A percentile compares a stretch with the other conserved stretches of the same genome.
These are phyloP conservation scores for Candida ulmi DNA, from an alignment of 805 yeast species.

Conservation along the genomic window DNA sequence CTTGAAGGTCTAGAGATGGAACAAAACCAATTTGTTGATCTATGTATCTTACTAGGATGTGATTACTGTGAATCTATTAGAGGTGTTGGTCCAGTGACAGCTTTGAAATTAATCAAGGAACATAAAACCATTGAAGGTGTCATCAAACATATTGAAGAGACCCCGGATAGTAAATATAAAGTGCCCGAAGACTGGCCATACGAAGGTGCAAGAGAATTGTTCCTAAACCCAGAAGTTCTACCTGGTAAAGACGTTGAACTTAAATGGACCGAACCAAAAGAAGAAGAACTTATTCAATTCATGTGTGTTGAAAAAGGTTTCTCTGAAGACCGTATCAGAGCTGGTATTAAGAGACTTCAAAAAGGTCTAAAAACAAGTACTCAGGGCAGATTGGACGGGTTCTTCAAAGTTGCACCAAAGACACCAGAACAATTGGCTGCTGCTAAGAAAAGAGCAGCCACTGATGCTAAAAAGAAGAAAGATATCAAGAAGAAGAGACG, in stretches of 20 bases:
- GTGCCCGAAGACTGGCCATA: constrained; percentile 96
- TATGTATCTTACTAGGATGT: constrained; percentile 92
- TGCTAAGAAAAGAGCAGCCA: constrained; percentile 23
- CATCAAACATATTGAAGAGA: constrained; percentile 50
- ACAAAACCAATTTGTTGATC: constrained; percentile 71
- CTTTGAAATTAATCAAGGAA: constrained; percentile 80
- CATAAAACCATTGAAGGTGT: constrained; percentile 78
- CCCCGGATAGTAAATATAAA: constrained; percentile 57
- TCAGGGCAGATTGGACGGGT: constrained; percentile 90
- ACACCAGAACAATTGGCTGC: constrained; percentile 37
- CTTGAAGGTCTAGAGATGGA: constrained; percentile 75
- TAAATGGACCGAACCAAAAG: constrained; percentile 88
- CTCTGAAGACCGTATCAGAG: constrained; percentile 83
- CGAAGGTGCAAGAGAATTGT: constrained; percentile 79
- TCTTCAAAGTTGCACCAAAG: constrained; percentile 64
- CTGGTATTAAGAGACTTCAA: constrained; percentile 79
- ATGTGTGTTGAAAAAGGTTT: constrained; percentile 88
- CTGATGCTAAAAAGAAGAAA: constrained; percentile 24
- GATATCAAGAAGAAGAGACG: constrained; percentile 18
- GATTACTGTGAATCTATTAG: constrained; percentile 94
- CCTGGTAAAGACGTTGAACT: constrained; percentile 56
- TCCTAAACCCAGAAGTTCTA: constrained; percentile 74
- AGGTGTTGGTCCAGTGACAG: constrained; percentile 96
- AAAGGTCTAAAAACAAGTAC: constrained; percentile 82
- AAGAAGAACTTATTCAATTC: constrained; percentile 74